Conservation (phyloP, 1,284 basidiomycete genomes). For the Malassezia dermatis region DNA sequence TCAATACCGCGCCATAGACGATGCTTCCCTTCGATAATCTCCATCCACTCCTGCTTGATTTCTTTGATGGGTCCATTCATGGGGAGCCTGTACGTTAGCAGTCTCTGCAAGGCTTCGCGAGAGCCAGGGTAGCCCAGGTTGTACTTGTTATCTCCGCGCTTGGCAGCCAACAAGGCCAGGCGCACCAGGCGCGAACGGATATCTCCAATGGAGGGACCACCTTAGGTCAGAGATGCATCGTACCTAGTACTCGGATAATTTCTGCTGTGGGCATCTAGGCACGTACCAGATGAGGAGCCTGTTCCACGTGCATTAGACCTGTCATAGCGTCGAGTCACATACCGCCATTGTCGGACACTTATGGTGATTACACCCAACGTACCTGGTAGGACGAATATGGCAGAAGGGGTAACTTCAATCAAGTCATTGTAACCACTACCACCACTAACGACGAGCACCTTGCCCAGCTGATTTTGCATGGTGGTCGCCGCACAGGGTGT, state of each 20-base stretch:
- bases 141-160: slow-evolving; percentile 46
- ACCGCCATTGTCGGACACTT: slow-evolving; percentile 64
- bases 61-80: slow-evolving; percentile 59
- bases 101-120: slow-evolving; percentile 56
- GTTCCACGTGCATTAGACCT: neutral
- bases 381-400: slow-evolving; percentile 47
- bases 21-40: slow-evolving; percentile 82
- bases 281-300: slow-evolving; percentile 15
- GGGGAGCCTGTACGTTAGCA: slow-evolving; percentile 73
- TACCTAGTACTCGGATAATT: slow-evolving; percentile 32
- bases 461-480: slow-evolving; percentile 9
- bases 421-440: slow-evolving; percentile 54
- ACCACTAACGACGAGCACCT: slow-evolving; percentile 51
- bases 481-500: neutral
- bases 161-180: slow-evolving; percentile 60
- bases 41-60: slow-evolving; percentile 79
- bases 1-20: slow-evolving; percentile 77
- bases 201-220: slow-evolving; percentile 44
- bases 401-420: slow-evolving; percentile 51
- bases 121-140: slow-evolving; percentile 51
- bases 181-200: slow-evolving; percentile 68
- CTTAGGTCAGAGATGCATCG: neutral
- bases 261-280: slow-evolving; percentile 10
- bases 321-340: slow-evolving; percentile 10
- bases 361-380: slow-evolving; percentile 24